phyloP scores from a whole-genome alignment of 345 rosid genomes.

The Eucalyptus curtisii region DNA sequence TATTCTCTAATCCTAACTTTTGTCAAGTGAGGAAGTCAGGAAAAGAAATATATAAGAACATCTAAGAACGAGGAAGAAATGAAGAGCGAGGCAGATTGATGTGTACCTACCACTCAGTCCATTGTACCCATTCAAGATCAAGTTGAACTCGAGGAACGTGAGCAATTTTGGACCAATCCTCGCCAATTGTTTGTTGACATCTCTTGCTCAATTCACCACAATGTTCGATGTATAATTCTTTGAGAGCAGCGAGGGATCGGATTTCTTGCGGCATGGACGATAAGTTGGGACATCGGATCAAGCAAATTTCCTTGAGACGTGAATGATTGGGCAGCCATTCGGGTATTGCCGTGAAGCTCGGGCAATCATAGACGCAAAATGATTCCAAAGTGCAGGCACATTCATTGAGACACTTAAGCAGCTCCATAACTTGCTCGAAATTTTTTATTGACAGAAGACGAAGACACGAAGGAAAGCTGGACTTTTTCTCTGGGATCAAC shows the following conservation, averaged over 20 bases:
- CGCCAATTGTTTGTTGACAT: background rate
- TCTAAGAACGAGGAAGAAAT: background rate
- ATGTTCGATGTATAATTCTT: background rate
- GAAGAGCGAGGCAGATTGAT: background rate
- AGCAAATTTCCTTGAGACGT: background rate
- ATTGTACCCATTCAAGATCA: background rate
- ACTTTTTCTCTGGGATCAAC: background rate
- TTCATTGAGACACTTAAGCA: background rate
- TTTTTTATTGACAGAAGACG: accelerated
- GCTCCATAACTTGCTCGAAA: background rate
- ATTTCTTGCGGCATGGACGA: background rate
- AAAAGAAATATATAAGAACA: background rate
- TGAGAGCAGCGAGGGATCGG: background rate
- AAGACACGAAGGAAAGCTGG: background rate
- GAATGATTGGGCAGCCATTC: background rate
- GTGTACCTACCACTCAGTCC: background rate
- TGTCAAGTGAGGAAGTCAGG: background rate
- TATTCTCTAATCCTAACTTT: too few relatives aligned
- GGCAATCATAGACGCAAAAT: background rate
- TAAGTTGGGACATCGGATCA: background rate
- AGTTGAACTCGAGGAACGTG: background rate
- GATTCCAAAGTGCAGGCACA: background rate
- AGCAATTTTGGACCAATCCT: background rate
- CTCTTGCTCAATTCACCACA: background rate
- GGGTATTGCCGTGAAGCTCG: background rate